Evolutionary conservation across 768 basidiomycete species (phyloP).

Genomic region (Boletales sp.): DNA sequence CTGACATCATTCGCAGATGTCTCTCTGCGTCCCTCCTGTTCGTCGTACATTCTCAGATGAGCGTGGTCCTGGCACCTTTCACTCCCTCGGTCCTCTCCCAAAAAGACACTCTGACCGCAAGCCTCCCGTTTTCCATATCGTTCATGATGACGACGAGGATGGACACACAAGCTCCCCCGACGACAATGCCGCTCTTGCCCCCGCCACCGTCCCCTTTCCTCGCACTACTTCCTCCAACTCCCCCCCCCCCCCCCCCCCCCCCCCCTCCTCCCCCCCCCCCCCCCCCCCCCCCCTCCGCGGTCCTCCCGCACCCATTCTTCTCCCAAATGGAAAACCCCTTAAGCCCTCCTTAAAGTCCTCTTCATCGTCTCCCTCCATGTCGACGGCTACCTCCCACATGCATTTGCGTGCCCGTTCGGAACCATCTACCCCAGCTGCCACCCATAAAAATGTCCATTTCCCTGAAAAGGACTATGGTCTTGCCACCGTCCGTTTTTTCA

Average conservation of each 20-base stretch:
- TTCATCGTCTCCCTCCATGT: constrained; percentile 15
- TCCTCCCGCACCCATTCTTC: constrained; percentile 42
- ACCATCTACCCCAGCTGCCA: constrained; percentile 53
- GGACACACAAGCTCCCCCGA: constrained; percentile 15
- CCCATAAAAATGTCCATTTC: constrained; percentile 87
- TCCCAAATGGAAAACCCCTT: constrained; percentile 80
- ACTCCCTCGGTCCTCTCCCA: constrained; percentile 45
- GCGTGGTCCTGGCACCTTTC: constrained; percentile 46
- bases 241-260: constrained; percentile 21
- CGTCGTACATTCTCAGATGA: constrained; percentile 36
- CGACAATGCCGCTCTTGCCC: constrained; percentile 4
- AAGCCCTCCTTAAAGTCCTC: constrained; percentile 76
- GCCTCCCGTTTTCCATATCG: constrained; percentile 16
- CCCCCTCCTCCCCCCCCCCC: neutral
- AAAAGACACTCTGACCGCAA: constrained; percentile 29
- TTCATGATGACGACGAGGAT: constrained; percentile 25
- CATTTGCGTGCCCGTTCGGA: constrained; percentile 47
- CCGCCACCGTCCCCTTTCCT: constrained; percentile 40
- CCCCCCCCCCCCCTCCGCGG: constrained; percentile 28
- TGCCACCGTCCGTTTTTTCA: constrained; percentile 60
- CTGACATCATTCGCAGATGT: constrained; percentile 18
- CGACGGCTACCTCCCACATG: neutral
- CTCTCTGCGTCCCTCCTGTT: constrained; percentile 1
- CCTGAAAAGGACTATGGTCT: constrained; percentile 61
- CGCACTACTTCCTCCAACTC: no score